Evolutionary conservation across 2,329 filamentous ascomycete species (phyloP).

Genomic region (Aspergillus novofumigatus): DNA sequence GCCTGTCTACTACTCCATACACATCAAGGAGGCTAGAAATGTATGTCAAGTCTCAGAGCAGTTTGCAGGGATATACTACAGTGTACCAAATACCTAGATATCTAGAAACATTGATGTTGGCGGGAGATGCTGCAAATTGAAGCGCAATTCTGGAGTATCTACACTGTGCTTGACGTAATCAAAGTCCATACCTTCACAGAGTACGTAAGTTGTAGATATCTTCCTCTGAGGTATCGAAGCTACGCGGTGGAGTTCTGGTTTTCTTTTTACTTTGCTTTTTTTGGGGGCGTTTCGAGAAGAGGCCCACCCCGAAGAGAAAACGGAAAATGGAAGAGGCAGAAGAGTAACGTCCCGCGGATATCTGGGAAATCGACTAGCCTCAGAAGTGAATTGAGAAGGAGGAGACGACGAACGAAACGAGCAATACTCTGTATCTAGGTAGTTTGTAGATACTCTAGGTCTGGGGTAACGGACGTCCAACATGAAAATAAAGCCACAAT

Average conservation of each 20-base stretch:
- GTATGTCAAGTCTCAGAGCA: background rate
- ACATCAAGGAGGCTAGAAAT: background rate
- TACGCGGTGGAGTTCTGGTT: background rate
- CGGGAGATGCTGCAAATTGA: background rate
- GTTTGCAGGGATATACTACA: background rate
- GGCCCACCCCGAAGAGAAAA: background rate
- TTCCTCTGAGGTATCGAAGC: background rate
- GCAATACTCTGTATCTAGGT: background rate
- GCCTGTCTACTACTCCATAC: background rate
- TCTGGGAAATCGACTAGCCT: background rate
- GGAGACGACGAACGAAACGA: background rate
- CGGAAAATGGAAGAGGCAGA: background rate
- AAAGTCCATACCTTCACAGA: background rate
- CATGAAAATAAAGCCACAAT: background rate
- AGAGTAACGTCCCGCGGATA: background rate
- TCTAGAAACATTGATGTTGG: background rate
- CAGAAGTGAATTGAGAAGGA: background rate
- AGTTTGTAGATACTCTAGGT: too few species aligned
- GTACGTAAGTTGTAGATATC: background rate
- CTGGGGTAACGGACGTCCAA: too few species aligned
- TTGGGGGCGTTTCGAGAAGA: background rate
- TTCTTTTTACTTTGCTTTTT: background rate
- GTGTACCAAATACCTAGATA: background rate
- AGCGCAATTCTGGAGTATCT: too few species aligned
- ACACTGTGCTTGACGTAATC: too few species aligned